Evolutionary conservation across 345 rosid genomes (phyloP).

Genomic region (Populus ilicifolia): DNA sequence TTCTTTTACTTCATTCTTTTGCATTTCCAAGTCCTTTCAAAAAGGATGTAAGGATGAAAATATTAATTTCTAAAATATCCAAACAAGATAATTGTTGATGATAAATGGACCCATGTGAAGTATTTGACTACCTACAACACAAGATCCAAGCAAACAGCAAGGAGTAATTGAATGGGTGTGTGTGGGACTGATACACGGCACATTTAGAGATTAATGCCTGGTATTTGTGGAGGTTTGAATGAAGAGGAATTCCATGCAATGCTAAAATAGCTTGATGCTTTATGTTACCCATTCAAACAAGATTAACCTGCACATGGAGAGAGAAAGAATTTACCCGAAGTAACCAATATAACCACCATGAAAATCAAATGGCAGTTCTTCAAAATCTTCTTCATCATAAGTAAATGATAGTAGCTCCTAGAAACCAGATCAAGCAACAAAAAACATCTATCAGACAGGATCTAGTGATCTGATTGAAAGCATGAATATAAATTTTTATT

Average conservation of each 20-base stretch:
- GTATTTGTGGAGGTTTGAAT: too few species aligned
- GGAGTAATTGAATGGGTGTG: too few species aligned
- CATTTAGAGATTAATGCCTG: too few species aligned
- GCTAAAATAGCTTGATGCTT: not conserved
- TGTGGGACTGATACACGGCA: too few species aligned
- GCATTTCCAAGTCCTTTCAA: not conserved
- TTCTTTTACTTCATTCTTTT: not conserved
- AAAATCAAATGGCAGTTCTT: conserved; percentile 86
- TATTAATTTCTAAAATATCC: too few species aligned
- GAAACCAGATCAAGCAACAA: conserved; percentile 16
- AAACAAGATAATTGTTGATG: too few species aligned
- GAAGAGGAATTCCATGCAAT: too few species aligned
- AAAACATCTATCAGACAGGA: not conserved
- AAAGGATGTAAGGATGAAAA: not conserved
- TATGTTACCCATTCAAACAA: not conserved
- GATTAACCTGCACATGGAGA: not conserved
- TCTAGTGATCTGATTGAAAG: not conserved
- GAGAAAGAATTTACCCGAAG: conserved; percentile 58
- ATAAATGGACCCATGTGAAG: too few species aligned
- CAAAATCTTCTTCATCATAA: conserved; percentile 63
- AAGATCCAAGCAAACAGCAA: too few species aligned
- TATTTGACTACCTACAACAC: too few species aligned
- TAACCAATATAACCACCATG: conserved; percentile 91
- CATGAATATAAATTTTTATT: not conserved
- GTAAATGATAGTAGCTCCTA: conserved; percentile 73